A percentile compares a stretch with the other conserved stretches of the same genome.
Evolutionary conservation across 257 asterid genomes (phyloP).

Genomic region (Prunella vulgaris): DNA sequence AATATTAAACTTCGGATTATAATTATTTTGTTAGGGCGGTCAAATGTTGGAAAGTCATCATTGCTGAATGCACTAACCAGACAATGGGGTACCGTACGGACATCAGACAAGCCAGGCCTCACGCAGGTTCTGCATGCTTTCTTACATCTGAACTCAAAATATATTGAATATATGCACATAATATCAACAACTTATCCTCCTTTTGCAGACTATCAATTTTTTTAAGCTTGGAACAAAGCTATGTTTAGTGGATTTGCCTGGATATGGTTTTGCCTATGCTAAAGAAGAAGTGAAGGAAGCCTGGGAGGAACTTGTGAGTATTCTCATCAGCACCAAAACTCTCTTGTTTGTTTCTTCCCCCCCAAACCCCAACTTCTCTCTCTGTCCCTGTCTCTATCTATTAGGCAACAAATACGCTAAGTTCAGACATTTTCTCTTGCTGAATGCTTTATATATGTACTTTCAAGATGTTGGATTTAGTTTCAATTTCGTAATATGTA

Average conservation of each 20-base stretch:
- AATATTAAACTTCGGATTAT: conserved; percentile 11
- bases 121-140: conserved; percentile 64
- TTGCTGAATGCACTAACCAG: conserved; percentile 84
- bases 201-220: conserved; percentile 74
- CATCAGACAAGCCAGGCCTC: conserved; percentile 98
- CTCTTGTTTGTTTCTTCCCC: conserved; percentile 9
- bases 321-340: conserved; percentile 17
- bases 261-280: conserved; percentile 98
- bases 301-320: conserved; percentile 98
- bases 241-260: conserved; percentile 92
- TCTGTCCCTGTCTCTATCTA: neutral
- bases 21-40: conserved; percentile 57
- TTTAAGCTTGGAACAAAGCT: conserved; percentile 80
- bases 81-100: conserved; percentile 96
- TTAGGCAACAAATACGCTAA: neutral
- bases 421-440: neutral
- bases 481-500: neutral
- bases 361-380: neutral
- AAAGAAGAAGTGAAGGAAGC: conserved; percentile 95
- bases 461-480: conserved; percentile 9
- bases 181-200: conserved; percentile 23
- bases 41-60: conserved; percentile 97
- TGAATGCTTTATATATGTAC: neutral
- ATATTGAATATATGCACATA: conserved; percentile 3
- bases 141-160: conserved; percentile 12